These are phyloP conservation scores for Dendrothele bispora DNA, from an alignment of 768 basidiomycete species.

Conservation along the genomic window DNA sequence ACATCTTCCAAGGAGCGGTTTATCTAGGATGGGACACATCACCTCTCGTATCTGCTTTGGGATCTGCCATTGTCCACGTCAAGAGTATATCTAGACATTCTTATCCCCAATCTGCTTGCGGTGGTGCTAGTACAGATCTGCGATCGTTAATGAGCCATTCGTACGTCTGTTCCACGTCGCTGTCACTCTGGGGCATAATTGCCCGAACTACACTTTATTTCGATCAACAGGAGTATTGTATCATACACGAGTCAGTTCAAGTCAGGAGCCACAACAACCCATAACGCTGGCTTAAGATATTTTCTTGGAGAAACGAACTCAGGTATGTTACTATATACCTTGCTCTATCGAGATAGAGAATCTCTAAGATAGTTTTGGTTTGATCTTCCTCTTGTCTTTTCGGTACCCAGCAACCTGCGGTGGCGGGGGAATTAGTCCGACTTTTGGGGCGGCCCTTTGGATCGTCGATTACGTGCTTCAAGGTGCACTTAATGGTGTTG, in stretches of 20 bases:
- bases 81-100: conserved; percentile 35
- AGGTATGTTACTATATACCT: conserved; percentile 15
- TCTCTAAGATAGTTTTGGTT: no score
- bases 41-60: conserved; percentile 28
- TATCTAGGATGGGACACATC: conserved; percentile 30
- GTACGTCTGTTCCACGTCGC: conserved; percentile 13
- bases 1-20: conserved; percentile 37
- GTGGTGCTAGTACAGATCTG: conserved; percentile 33
- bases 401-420: conserved; percentile 43
- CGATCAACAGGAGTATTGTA: conserved; percentile 31
- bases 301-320: conserved; percentile 43
- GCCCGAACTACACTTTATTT: conserved; percentile 7
- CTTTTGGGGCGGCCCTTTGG: conserved; percentile 40
- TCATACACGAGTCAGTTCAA: conserved; percentile 31
- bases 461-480: conserved; percentile 40
- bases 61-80: conserved; percentile 23
- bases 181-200: no score
- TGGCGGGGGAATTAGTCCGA: conserved; percentile 40
- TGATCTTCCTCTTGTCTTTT: no score
- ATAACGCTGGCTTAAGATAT: conserved; percentile 30
- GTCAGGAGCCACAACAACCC: conserved; percentile 31
- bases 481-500: conserved; percentile 32
- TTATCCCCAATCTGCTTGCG: conserved; percentile 37
- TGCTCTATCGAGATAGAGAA: neutral
- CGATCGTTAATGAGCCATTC: conserved; percentile 34